These are phyloP conservation scores for Fusarium globosum DNA, from an alignment of 2,329 filamentous ascomycete species.

Conservation along the genomic window DNA sequence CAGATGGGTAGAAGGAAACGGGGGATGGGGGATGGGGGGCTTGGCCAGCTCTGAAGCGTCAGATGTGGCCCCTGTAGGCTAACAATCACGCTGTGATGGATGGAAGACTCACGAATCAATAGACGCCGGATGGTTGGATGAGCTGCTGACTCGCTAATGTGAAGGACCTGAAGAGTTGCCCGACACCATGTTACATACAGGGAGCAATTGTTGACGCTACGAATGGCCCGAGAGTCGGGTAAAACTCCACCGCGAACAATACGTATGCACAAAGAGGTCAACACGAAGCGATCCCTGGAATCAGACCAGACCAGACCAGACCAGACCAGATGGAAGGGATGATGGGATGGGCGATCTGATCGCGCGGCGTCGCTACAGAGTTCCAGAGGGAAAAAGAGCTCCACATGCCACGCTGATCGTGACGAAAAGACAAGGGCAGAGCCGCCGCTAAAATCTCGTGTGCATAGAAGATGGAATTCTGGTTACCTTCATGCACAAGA, in stretches of 20 bases:
- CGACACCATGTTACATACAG: conserved; percentile 3
- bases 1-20: too few species aligned
- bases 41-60: conserved; percentile 33
- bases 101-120: conserved; percentile 17
- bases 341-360: conserved; percentile 21
- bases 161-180: conserved; percentile 1
- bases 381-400: conserved; percentile 27
- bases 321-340: conserved; percentile 8
- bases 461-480: conserved; percentile 16
- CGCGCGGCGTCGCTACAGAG: conserved; percentile 13
- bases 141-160: conserved; percentile 11
- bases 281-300: conserved; percentile 27
- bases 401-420: conserved; percentile 35
- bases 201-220: not conserved
- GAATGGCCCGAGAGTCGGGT: not conserved
- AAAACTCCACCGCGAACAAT: conserved; percentile 3
- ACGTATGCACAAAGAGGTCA: not conserved
- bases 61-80: conserved; percentile 38
- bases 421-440: conserved; percentile 37
- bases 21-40: conserved; percentile 28
- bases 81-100: conserved; percentile 26
- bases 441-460: conserved; percentile 29
- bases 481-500: conserved; percentile 21
- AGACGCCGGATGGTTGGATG: conserved; percentile 17
- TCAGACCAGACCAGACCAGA: conserved; percentile 6